A percentile compares a stretch with the other conserved stretches of the same genome.
phyloP scores from a whole-genome alignment of 768 basidiomycete species.

The Pleurotus tuber-regium region DNA sequence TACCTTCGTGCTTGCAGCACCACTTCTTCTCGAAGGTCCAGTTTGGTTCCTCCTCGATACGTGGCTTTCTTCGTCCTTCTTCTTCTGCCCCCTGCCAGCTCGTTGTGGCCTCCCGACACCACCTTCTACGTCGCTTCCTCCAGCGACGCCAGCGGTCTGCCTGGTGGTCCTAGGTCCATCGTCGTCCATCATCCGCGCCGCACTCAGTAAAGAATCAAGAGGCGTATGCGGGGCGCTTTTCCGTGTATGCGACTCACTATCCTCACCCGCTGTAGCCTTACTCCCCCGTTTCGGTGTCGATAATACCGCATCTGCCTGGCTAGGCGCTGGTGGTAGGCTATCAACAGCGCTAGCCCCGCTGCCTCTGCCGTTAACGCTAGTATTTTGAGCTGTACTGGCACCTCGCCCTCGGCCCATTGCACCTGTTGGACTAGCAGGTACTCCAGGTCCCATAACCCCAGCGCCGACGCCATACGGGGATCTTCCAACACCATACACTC shows the following conservation, averaged over 20 bases:
- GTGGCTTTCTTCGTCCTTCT: background rate
- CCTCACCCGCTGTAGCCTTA: background rate
- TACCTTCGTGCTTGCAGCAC: background rate
- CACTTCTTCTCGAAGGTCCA: constrained; percentile 1
- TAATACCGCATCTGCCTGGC: background rate
- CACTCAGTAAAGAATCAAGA: constrained; percentile 55
- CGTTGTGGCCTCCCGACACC: background rate
- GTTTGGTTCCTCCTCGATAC: background rate
- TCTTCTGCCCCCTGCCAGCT: background rate
- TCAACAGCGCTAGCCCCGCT: background rate
- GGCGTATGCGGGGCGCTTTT: constrained; percentile 34
- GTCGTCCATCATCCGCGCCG: constrained; percentile 52
- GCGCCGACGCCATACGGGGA: background rate
- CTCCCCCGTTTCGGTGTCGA: background rate
- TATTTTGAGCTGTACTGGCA: background rate
- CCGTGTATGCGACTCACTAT: background rate
- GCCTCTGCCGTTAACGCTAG: background rate
- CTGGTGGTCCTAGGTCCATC: constrained; percentile 22
- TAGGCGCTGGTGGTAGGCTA: background rate
- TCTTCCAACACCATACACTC: background rate
- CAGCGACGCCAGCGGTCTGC: background rate
- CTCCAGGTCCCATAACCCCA: background rate
- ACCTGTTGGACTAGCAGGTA: background rate
- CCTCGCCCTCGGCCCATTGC: background rate
- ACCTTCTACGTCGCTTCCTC: constrained; percentile 10